Conservation (phyloP, 140 eudicot species). For the Bidens hawaiensis region DNA sequence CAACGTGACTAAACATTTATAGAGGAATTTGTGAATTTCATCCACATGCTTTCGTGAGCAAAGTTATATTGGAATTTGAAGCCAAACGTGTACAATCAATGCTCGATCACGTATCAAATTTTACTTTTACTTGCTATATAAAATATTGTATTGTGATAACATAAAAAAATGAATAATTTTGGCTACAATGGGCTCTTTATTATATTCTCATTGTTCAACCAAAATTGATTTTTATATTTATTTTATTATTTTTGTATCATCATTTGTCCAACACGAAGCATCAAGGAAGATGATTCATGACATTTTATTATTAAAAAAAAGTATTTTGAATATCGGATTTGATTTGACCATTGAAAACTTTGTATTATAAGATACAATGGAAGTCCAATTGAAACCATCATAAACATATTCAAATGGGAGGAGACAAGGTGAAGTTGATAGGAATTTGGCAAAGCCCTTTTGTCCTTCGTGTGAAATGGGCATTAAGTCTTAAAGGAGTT, state of each 20-base stretch:
- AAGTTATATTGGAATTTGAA: too few species aligned
- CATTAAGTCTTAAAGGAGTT: conserved; percentile 30
- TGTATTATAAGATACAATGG: neutral
- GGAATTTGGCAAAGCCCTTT: conserved; percentile 29
- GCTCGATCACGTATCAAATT: too few species aligned
- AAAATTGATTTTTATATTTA: neutral
- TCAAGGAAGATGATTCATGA: conserved; percentile 4
- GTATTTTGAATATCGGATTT: neutral
- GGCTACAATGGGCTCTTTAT: neutral
- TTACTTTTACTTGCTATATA: too few species aligned
- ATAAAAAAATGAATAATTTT: too few species aligned
- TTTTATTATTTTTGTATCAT: neutral
- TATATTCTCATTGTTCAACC: neutral
- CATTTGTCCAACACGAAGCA: neutral
- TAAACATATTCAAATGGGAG: conserved; percentile 5
- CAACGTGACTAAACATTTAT: too few species aligned
- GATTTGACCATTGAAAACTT: neutral
- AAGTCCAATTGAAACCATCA: neutral
- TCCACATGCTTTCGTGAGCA: too few species aligned
- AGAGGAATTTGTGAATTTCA: too few species aligned
- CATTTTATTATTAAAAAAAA: neutral
- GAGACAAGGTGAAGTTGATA: conserved; percentile 21
- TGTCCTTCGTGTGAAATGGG: conserved; percentile 23
- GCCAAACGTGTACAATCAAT: too few species aligned
- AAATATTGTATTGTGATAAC: neutral